phyloP scores from a whole-genome alignment of 2,329 filamentous ascomycete species.

The Didymella pinodella region DNA sequence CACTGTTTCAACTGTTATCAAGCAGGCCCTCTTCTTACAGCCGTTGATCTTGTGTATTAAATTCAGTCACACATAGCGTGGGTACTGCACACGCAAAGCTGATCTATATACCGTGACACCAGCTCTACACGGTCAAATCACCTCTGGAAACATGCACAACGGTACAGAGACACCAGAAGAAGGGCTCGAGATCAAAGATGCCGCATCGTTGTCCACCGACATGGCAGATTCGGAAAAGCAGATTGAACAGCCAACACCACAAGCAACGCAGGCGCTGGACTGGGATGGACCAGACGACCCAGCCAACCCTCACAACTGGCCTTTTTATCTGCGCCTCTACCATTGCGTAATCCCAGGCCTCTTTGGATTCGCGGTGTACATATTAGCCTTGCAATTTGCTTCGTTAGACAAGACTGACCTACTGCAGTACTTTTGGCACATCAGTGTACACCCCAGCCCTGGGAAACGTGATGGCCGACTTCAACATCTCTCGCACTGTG shows the following conservation, averaged over 20 bases:
- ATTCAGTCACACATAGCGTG: neutral
- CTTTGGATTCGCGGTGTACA: constrained; percentile 50
- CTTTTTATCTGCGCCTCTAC: constrained; percentile 39
- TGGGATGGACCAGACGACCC: constrained; percentile 48
- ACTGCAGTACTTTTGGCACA: constrained; percentile 60
- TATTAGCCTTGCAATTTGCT: neutral
- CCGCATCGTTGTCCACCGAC: constrained; percentile 2
- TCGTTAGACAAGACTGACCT: neutral
- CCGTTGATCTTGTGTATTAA: neutral
- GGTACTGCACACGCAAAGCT: neutral
- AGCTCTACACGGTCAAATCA: neutral
- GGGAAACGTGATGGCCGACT: constrained; percentile 59
- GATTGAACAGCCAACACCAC: neutral
- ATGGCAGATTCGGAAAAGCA: constrained; percentile 16
- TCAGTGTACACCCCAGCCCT: constrained; percentile 63
- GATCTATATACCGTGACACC: neutral
- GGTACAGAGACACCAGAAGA: neutral
- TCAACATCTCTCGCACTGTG: constrained; percentile 62
- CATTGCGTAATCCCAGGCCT: constrained; percentile 47
- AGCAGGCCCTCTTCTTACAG: neutral
- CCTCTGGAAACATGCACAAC: neutral
- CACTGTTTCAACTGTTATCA: neutral
- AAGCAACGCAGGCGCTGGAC: constrained; percentile 17
- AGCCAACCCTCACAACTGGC: constrained; percentile 54
- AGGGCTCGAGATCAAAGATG: neutral